Conservation (phyloP, 176 grass and related monocot genomes). For the Saccharum spontaneum region DNA sequence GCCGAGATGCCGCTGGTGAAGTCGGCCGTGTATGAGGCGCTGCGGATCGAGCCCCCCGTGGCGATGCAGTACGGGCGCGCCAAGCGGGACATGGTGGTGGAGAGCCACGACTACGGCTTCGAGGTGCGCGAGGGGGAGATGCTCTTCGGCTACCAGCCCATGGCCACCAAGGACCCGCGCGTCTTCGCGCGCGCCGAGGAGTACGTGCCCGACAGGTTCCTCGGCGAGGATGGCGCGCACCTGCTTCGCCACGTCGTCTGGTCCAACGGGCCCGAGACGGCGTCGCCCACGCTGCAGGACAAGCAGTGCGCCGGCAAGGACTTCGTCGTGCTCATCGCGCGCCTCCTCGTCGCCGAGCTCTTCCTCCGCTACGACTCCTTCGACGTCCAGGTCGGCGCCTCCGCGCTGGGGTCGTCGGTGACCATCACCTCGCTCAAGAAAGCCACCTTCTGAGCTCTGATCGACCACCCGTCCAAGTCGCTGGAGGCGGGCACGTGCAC, state of each 20-base stretch:
- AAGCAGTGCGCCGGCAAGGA: conserved; percentile 99
- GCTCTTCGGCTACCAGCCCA: conserved; percentile 98
- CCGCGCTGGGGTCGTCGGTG: conserved; percentile 78
- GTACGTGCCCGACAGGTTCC: conserved; percentile 80
- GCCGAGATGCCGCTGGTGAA: conserved; percentile 90
- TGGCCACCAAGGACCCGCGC: conserved; percentile 90
- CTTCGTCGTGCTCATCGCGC: conserved; percentile 90
- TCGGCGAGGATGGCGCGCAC: conserved; percentile 58
- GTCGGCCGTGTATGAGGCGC: conserved; percentile 89
- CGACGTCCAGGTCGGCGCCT: conserved; percentile 78
- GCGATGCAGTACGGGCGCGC: conserved; percentile 89
- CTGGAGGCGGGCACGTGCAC: not conserved
- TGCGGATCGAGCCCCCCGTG: conserved; percentile 92
- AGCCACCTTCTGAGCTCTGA: conserved; percentile 64
- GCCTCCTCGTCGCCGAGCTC: conserved; percentile 86
- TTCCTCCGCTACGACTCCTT: conserved; percentile 96
- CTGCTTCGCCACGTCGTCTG: conserved; percentile 85
- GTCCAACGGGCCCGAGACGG: conserved; percentile 96
- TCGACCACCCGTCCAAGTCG: not conserved
- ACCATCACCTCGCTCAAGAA: conserved; percentile 90
- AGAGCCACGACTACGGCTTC: conserved; percentile 90
- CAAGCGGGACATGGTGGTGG: conserved; percentile 92
- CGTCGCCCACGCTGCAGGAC: conserved; percentile 71
- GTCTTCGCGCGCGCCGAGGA: conserved; percentile 78
- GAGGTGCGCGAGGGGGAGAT: conserved; percentile 89